A percentile compares a stretch with the other conserved stretches of the same genome.
phyloP scores from a whole-genome alignment of 345 rosid genomes.

The Pistacia vera region DNA sequence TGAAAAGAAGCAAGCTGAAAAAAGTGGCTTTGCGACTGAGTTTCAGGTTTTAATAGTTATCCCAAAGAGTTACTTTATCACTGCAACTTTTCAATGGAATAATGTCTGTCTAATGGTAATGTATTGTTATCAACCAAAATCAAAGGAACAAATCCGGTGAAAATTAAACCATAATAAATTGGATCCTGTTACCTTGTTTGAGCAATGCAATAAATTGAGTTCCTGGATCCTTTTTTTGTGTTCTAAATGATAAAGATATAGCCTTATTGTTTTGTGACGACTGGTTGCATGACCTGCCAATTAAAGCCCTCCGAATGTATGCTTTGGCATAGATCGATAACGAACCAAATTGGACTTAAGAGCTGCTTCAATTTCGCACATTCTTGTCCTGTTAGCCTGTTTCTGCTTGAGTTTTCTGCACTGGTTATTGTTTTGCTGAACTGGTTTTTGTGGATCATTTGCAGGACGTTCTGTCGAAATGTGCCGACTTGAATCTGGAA shows the following conservation, averaged over 20 bases:
- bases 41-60: conserved; percentile 22
- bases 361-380: no score
- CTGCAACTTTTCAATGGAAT: background rate
- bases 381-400: background rate
- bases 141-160: background rate
- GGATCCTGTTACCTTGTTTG: no score
- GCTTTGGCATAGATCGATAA: no score
- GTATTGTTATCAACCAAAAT: background rate
- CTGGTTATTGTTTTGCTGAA: background rate
- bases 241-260: no score
- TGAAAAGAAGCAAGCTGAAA: conserved; percentile 28
- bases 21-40: conserved; percentile 19
- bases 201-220: no score
- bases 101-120: background rate
- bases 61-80: background rate
- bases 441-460: background rate
- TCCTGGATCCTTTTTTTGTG: no score
- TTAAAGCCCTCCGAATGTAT: no score
- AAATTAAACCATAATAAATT: background rate
- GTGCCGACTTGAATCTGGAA: conserved; percentile 27
- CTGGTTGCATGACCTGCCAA: no score
- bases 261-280: no score
- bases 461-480: conserved; percentile 31
- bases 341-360: background rate
- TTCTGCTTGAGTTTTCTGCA: background rate